Conservation (phyloP, 2,329 filamentous ascomycete genomes). For the Seiridium unicorne region DNA sequence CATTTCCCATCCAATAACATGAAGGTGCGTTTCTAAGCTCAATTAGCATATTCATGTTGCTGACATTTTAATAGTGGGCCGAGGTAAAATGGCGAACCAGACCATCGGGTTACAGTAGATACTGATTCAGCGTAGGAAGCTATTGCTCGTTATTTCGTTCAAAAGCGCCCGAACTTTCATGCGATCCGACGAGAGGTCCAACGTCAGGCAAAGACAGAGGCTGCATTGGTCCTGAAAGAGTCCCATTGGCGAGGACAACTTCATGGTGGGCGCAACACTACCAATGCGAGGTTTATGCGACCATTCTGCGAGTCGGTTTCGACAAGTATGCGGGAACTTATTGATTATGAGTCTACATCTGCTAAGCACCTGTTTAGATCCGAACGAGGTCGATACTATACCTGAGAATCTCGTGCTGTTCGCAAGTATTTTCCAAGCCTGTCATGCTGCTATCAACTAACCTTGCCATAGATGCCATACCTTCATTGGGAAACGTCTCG, state of each 20-base stretch:
- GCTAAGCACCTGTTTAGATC: not conserved
- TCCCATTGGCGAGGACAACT: slow-evolving; percentile 4
- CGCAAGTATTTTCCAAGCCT: not conserved
- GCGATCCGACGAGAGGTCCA: not conserved
- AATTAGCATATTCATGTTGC: not conserved
- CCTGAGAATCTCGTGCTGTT: slow-evolving; percentile 1
- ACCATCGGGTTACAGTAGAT: not conserved
- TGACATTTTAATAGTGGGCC: not conserved
- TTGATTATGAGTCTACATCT: not conserved
- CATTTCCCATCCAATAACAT: slow-evolving; percentile 5
- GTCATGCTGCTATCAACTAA: not conserved
- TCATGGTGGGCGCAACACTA: not conserved
- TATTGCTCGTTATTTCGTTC: not conserved
- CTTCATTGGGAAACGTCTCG: slow-evolving; percentile 5
- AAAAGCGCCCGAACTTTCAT: not conserved
- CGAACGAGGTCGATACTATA: not conserved
- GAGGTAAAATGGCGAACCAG: not conserved
- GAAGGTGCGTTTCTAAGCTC: not conserved
- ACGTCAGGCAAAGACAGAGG: not conserved
- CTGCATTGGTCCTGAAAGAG: not conserved
- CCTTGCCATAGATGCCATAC: slow-evolving; percentile 2
- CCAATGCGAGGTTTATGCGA: not conserved
- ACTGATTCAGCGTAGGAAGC: not conserved
- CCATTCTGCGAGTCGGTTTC: not conserved
- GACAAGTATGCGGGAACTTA: not conserved